phyloP scores from a whole-genome alignment of 495 filamentous ascomycete species.

The Penicillium tannophilum region DNA sequence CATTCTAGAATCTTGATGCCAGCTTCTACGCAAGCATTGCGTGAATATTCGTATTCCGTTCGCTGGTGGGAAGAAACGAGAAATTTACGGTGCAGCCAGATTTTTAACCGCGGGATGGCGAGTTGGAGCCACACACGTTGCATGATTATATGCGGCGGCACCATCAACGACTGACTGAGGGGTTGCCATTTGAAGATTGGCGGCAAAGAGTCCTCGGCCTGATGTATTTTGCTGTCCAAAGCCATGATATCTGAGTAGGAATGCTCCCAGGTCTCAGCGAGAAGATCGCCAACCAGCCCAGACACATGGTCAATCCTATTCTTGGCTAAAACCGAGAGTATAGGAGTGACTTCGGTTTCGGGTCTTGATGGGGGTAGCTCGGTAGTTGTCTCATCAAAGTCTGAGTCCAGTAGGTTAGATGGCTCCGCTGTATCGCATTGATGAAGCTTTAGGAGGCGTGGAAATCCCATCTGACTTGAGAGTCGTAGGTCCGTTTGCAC shows the following conservation, averaged over 20 bases:
- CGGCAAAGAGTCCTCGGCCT: background rate
- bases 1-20: background rate
- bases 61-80: background rate
- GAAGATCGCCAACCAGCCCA: background rate
- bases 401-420: background rate
- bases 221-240: background rate
- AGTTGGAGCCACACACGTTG: background rate
- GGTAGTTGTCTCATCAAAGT: background rate
- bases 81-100: conserved; percentile 2
- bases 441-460: conserved; percentile 40
- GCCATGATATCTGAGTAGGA: background rate
- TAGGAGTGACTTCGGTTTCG: background rate
- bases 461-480: conserved; percentile 56
- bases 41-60: background rate
- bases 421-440: background rate
- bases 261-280: background rate
- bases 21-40: background rate
- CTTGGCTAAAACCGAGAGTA: background rate
- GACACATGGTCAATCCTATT: background rate
- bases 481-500: conserved; percentile 34
- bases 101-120: background rate
- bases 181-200: background rate
- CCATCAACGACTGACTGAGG: background rate
- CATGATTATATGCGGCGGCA: background rate
- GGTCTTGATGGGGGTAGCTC: conserved; percentile 3